Conservation (phyloP, 345 rosid species). For the Eucalyptus marginata region DNA sequence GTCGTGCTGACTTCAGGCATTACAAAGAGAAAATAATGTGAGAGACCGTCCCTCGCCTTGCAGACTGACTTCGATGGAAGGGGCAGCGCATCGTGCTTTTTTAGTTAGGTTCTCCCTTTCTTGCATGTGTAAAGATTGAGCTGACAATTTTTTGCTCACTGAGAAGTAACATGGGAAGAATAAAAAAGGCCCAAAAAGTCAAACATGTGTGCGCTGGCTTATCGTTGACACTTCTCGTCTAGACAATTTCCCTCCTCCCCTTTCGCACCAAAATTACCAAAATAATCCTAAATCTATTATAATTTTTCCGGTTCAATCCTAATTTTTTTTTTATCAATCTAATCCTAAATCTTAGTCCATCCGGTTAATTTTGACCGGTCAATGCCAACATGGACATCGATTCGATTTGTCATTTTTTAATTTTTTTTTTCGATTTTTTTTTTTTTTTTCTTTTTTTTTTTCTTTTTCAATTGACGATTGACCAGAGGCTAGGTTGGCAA, state of each 20-base stretch:
- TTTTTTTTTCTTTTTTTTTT: too few species aligned
- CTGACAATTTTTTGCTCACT: background rate
- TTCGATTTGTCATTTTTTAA: too few species aligned
- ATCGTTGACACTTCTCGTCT: background rate
- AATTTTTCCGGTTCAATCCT: rapidly evolving
- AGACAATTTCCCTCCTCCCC: background rate
- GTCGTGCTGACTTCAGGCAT: background rate
- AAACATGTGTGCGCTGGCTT: background rate
- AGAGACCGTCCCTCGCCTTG: background rate
- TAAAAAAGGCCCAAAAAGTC: background rate
- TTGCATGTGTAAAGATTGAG: background rate
- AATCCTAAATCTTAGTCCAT: rapidly evolving
- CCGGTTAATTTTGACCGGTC: rapidly evolving
- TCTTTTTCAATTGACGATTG: too few species aligned
- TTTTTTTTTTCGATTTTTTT: too few species aligned
- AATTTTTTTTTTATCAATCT: too few species aligned
- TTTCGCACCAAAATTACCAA: too few species aligned
- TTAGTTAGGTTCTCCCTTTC: background rate
- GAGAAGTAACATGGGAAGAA: background rate
- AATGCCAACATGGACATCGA: rapidly evolving
- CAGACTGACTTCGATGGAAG: background rate
- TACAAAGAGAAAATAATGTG: background rate
- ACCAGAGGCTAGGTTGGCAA: rapidly evolving
- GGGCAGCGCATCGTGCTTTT: background rate
- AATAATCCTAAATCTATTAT: rapidly evolving